These are phyloP conservation scores for Hyphopichia khmerensis DNA, from an alignment of 1,139 yeast genomes.

Conservation along the genomic window DNA sequence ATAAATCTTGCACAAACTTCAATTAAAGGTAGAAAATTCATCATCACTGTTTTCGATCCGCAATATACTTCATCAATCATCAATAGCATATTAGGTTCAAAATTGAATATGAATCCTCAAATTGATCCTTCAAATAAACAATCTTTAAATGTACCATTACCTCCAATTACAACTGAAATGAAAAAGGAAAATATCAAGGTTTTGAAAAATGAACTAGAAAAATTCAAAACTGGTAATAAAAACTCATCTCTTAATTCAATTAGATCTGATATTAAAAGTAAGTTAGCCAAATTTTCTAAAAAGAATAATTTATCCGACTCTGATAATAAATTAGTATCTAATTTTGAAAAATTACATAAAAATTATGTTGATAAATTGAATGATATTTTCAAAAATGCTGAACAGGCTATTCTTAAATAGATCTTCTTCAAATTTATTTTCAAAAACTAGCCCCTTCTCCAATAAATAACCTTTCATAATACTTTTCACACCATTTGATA, in stretches of 20 bases:
- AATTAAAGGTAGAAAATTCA: conserved; percentile 65
- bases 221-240: conserved; percentile 50
- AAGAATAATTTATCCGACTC: conserved; percentile 50
- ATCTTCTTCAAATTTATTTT: not conserved
- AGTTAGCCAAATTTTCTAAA: conserved; percentile 45
- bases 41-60: conserved; percentile 84
- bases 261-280: conserved; percentile 62
- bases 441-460: conserved; percentile 25
- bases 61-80: conserved; percentile 64
- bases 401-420: conserved; percentile 45
- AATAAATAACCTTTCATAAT: conserved; percentile 33
- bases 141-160: conserved; percentile 70
- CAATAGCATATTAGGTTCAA: conserved; percentile 66
- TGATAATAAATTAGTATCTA: conserved; percentile 51
- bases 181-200: conserved; percentile 58
- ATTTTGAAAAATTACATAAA: conserved; percentile 70
- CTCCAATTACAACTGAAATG: conserved; percentile 71
- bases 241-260: conserved; percentile 56
- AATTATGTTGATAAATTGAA: conserved; percentile 57
- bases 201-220: conserved; percentile 64
- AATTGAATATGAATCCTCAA: conserved; percentile 77
- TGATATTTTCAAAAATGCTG: conserved; percentile 59
- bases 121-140: conserved; percentile 70
- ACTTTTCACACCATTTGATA: conserved; percentile 41
- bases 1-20: conserved; percentile 74